Conservation (phyloP, 257 asterid species). For the Nicotiana sylvestris region DNA sequence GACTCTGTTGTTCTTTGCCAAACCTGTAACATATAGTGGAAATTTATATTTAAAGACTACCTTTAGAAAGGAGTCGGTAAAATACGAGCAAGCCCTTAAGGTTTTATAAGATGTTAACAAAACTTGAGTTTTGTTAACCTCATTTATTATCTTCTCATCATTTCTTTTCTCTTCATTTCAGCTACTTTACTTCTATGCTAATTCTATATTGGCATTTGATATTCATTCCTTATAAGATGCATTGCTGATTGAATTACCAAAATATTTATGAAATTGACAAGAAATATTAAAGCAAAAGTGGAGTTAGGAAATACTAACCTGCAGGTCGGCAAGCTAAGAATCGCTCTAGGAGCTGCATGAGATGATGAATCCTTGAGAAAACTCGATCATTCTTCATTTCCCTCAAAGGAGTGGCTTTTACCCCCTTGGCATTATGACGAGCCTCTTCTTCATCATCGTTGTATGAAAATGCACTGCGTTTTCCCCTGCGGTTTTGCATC, state of each 20-base stretch:
- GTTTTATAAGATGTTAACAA: neutral
- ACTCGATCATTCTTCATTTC: conserved; percentile 43
- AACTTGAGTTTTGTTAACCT: neutral
- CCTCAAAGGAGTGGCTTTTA: conserved; percentile 30
- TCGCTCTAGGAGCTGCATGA: conserved; percentile 65
- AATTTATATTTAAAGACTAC: neutral
- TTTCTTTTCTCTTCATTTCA: neutral
- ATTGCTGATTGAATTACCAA: neutral
- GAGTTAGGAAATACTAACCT: conserved; percentile 31
- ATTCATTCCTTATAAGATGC: neutral
- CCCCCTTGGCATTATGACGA: conserved; percentile 13
- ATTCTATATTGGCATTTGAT: neutral
- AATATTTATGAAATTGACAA: neutral
- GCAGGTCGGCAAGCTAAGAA: conserved; percentile 73
- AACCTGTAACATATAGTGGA: conserved; percentile 38
- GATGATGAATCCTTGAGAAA: conserved; percentile 44
- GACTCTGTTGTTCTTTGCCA: conserved; percentile 62
- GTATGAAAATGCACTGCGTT: conserved; percentile 35
- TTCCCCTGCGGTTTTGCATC: conserved; percentile 72
- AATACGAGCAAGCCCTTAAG: neutral
- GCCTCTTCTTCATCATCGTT: conserved; percentile 36
- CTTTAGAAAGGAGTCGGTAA: neutral
- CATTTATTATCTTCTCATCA: neutral
- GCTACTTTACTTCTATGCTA: neutral
- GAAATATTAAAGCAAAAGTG: neutral